Evolutionary conservation across 2,329 filamentous ascomycete species (phyloP).

Genomic region (Venturia aucupariae): DNA sequence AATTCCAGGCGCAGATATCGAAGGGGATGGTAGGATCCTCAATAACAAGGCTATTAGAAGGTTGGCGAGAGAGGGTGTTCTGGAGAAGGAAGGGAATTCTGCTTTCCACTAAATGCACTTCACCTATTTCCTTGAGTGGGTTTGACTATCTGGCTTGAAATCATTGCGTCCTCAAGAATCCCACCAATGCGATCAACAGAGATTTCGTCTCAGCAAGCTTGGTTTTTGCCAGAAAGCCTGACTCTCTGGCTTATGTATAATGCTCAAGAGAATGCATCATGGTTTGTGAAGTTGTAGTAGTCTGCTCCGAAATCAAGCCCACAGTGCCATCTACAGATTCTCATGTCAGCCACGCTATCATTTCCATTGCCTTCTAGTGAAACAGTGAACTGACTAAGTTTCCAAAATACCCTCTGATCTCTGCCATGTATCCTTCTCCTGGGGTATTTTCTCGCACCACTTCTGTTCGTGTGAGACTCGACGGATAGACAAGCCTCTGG

Average conservation of each 20-base stretch:
- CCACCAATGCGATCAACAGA: too few relatives aligned
- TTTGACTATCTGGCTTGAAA: not conserved
- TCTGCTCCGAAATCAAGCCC: too few relatives aligned
- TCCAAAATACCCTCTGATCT: not conserved
- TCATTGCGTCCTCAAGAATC: too few relatives aligned
- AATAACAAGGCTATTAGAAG: conserved; percentile 33
- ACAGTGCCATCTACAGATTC: too few relatives aligned
- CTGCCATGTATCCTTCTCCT: not conserved
- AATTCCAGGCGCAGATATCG: conserved; percentile 29
- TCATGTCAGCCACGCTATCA: too few relatives aligned
- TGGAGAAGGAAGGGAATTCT: not conserved
- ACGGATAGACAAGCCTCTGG: not conserved
- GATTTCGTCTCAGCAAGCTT: too few relatives aligned
- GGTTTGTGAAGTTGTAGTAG: too few relatives aligned
- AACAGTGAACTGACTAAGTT: too few relatives aligned
- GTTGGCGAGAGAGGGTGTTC: conserved; percentile 22
- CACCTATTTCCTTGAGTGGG: not conserved
- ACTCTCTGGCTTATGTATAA: too few relatives aligned
- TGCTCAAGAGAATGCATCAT: too few relatives aligned
- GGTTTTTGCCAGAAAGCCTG: too few relatives aligned
- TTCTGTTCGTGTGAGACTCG: not conserved
- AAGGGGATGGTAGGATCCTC: conserved; percentile 28
- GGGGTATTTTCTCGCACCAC: not conserved
- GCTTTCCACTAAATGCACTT: not conserved
- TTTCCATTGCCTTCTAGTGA: too few relatives aligned